Percentiles rank a stretch among this genome's conserved stretches.
phyloP scores from a whole-genome alignment of 805 yeast genomes.

The Wickerhamiella musiphila region DNA sequence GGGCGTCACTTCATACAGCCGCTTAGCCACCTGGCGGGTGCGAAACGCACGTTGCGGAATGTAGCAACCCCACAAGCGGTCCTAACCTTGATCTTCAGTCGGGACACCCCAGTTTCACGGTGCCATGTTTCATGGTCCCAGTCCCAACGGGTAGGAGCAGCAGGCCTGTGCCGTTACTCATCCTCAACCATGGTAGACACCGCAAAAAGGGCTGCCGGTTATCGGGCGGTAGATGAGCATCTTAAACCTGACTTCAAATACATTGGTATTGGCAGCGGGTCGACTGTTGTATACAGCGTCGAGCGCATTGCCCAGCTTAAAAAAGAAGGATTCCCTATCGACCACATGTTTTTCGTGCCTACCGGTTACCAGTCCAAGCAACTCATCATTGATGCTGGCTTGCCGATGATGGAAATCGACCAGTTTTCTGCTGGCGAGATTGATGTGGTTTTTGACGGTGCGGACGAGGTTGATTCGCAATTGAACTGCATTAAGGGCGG shows the following conservation, averaged over 20 bases:
- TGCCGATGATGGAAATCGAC: constrained; percentile 64
- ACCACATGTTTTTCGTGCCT: constrained; percentile 62
- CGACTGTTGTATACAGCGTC: constrained; percentile 94
- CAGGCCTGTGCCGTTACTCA: not conserved
- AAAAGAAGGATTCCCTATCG: constrained; percentile 25
- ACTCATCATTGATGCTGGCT: constrained; percentile 65
- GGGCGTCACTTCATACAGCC: too few relatives aligned
- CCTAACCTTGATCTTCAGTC: too few relatives aligned
- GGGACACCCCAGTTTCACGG: not conserved
- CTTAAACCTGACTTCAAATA: constrained; percentile 50
- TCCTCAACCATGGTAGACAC: constrained; percentile 17
- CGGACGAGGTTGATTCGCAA: constrained; percentile 78
- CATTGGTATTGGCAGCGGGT: constrained; percentile 91
- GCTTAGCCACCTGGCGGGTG: too few relatives aligned
- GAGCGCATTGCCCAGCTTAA: constrained; percentile 68
- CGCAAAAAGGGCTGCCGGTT: constrained; percentile 67
- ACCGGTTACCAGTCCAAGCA: constrained; percentile 93
- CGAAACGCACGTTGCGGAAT: too few relatives aligned
- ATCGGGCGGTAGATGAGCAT: constrained; percentile 79
- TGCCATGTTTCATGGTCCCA: not conserved
- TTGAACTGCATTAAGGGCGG: constrained; percentile 94
- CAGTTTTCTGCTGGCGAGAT: constrained; percentile 46
- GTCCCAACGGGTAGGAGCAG: not conserved
- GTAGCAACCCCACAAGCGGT: too few relatives aligned
- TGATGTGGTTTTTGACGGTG: constrained; percentile 95